Conservation (phyloP, 2,329 filamentous ascomycete genomes). For the Diaporthe humulicola region DNA sequence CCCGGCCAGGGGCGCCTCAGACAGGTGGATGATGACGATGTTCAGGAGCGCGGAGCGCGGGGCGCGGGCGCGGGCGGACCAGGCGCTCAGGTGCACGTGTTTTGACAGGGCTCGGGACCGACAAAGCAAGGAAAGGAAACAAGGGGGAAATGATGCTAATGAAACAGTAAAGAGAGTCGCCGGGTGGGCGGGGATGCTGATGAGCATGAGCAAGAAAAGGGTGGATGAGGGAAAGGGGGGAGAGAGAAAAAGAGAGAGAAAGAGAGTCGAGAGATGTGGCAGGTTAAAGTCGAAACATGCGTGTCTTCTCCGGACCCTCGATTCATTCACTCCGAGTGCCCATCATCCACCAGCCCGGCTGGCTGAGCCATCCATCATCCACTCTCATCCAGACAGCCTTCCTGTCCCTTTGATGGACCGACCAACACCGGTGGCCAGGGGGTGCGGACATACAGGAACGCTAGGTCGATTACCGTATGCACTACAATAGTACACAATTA, state of each 20-base stretch:
- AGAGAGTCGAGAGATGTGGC: background rate
- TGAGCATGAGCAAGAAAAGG: background rate
- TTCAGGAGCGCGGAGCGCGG: constrained; percentile 36
- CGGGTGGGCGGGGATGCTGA: constrained; percentile 5
- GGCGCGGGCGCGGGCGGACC: background rate
- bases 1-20: constrained; percentile 39
- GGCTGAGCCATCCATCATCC: background rate
- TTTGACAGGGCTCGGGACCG: background rate
- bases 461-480: background rate
- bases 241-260: background rate
- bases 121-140: background rate
- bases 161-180: constrained; percentile 5
- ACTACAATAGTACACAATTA: too few relatives aligned
- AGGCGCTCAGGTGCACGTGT: background rate
- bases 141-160: constrained; percentile 22
- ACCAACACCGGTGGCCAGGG: background rate
- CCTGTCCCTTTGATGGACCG: background rate
- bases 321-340: background rate
- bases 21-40: constrained; percentile 35
- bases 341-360: background rate
- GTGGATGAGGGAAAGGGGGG: background rate
- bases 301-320: constrained; percentile 8
- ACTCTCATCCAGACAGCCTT: too few relatives aligned
- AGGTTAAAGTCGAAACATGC: constrained; percentile 20
- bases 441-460: background rate